These are phyloP conservation scores for Alternaria burnsii DNA, from an alignment of 2,329 filamentous ascomycete species.

Conservation along the genomic window DNA sequence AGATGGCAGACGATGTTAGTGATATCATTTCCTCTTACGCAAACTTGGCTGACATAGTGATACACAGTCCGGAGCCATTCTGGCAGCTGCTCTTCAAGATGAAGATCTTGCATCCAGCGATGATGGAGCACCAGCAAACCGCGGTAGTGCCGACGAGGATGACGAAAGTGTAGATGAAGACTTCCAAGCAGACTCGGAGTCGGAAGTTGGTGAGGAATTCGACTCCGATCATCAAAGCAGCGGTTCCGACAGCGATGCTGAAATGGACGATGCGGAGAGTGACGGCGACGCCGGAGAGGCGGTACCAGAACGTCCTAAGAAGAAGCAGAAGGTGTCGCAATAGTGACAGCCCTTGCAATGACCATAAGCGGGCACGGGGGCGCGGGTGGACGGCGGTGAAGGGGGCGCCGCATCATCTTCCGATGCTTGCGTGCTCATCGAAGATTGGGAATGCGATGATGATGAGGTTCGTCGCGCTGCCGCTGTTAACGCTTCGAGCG, in stretches of 20 bases:
- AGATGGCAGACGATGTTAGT: conserved; percentile 94
- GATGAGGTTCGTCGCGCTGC: conserved; percentile 29
- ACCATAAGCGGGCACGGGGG: conserved; percentile 13
- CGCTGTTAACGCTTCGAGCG: conserved; percentile 18
- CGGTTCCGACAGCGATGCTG: conserved; percentile 72
- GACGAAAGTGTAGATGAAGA: conserved; percentile 96
- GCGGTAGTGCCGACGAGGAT: conserved; percentile 94
- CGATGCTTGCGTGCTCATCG: conserved; percentile 32
- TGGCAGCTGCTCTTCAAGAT: conserved; percentile 83
- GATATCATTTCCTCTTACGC: neutral
- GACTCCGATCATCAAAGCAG: conserved; percentile 91
- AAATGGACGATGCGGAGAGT: conserved; percentile 69
- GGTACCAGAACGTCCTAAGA: conserved; percentile 68
- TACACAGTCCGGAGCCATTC: conserved; percentile 64
- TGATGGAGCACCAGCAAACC: conserved; percentile 74
- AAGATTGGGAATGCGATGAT: conserved; percentile 25
- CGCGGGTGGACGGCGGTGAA: conserved; percentile 32
- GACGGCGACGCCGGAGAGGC: conserved; percentile 59
- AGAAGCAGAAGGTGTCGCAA: conserved; percentile 66
- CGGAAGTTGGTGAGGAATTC: conserved; percentile 94
- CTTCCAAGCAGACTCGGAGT: conserved; percentile 90
- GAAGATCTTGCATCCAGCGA: conserved; percentile 85
- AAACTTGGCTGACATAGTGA: conserved; percentile 34
- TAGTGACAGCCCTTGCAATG: conserved; percentile 24
- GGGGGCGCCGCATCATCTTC: conserved; percentile 24